Evolutionary conservation across 495 filamentous ascomycete species (phyloP).

Genomic region (Aspergillus sclerotioniger): DNA sequence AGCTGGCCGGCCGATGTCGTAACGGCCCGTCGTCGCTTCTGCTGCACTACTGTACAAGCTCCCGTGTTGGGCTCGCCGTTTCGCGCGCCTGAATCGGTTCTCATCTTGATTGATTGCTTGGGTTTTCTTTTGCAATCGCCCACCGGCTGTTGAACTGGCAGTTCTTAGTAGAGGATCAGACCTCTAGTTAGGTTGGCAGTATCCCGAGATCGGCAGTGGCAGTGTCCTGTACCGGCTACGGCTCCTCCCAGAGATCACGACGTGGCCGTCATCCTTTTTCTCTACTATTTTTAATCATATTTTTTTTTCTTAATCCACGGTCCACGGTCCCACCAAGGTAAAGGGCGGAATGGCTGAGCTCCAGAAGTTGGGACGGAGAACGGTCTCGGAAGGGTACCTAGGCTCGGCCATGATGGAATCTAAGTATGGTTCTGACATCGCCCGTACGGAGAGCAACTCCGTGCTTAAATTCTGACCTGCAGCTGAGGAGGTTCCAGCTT

Average conservation of each 20-base stretch:
- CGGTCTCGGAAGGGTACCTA: not conserved
- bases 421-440: not conserved
- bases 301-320: slow-evolving; percentile 6
- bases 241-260: slow-evolving; percentile 17
- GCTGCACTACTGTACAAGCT: not conserved
- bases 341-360: slow-evolving; percentile 5
- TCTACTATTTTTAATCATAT: too few relatives aligned
- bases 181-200: slow-evolving; percentile 21
- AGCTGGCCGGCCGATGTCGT: not conserved
- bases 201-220: slow-evolving; percentile 42
- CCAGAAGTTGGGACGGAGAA: not conserved
- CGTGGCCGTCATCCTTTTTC: slow-evolving; percentile 10
- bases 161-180: slow-evolving; percentile 22
- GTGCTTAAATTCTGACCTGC: not conserved
- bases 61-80: not conserved
- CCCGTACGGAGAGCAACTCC: not conserved
- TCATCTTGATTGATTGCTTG: not conserved
- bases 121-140: not conserved
- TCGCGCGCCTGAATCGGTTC: not conserved
- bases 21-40: not conserved
- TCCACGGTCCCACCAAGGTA: slow-evolving; percentile 15
- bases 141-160: not conserved
- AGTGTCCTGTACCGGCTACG: slow-evolving; percentile 21
- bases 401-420: not conserved
- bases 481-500: not conserved